Percentiles rank a stretch among this genome's conserved stretches.
These are phyloP conservation scores for Herpetospermum pedunculosum DNA, from an alignment of 306 rosid genomes.

Conservation along the genomic window DNA sequence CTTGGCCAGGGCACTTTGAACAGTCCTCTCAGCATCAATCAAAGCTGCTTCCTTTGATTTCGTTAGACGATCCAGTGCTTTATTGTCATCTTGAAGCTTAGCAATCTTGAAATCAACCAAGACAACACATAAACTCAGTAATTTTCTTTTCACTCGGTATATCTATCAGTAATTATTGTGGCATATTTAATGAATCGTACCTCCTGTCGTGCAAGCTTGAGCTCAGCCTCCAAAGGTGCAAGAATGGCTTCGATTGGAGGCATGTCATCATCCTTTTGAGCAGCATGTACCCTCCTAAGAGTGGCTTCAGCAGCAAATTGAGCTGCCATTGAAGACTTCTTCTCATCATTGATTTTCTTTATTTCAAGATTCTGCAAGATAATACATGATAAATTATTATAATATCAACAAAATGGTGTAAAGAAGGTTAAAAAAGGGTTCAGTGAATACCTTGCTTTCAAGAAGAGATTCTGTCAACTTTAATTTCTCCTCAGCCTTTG, in stretches of 20 bases:
- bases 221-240: constrained; percentile 98
- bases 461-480: constrained; percentile 90
- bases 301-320: constrained; percentile 99
- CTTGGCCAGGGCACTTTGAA: constrained; percentile 91
- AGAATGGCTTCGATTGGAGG: constrained; percentile 99
- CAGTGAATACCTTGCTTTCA: constrained; percentile 70
- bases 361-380: constrained; percentile 90
- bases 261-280: constrained; percentile 99
- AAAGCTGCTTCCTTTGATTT: constrained; percentile 99
- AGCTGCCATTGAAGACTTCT: constrained; percentile 98
- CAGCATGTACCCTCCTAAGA: constrained; percentile 97
- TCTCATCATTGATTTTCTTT: constrained; percentile 98
- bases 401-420: neutral
- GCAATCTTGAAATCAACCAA: constrained; percentile 57
- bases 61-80: constrained; percentile 94
- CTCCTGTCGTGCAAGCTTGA: constrained; percentile 96
- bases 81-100: constrained; percentile 96
- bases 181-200: constrained; percentile 24
- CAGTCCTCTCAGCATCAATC: constrained; percentile 94
- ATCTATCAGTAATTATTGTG: constrained; percentile 1
- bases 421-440: constrained; percentile 9
- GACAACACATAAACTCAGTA: neutral
- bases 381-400: constrained; percentile 1
- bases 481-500: constrained; percentile 81
- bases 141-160: neutral